A percentile compares a stretch with the other conserved stretches of the same genome.
Evolutionary conservation across 2,329 filamentous ascomycete genomes (phyloP).

Genomic region (Fusarium compactum): DNA sequence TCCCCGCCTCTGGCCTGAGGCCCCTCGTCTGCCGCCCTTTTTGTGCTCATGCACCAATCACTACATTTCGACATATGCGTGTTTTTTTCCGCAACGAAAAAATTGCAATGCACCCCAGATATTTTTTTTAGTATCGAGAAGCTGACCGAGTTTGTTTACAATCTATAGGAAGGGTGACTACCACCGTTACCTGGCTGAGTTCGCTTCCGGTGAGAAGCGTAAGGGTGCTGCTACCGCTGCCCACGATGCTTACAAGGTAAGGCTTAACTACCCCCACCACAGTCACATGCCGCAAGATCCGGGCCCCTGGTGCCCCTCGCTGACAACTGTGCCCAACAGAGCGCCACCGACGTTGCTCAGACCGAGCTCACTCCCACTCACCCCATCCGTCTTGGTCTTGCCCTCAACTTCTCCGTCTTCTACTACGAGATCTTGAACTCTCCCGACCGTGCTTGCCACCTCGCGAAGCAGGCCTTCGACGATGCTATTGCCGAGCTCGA

Average conservation of each 20-base stretch:
- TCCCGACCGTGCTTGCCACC: constrained; percentile 96
- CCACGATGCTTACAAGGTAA: constrained; percentile 97
- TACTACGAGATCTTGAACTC: constrained; percentile 99
- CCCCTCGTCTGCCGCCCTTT: constrained; percentile 35
- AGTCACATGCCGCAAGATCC: constrained; percentile 47
- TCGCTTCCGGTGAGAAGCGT: constrained; percentile 91
- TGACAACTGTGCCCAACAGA: constrained; percentile 90
- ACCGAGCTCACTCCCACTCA: constrained; percentile 97
- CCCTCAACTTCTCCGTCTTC: constrained; percentile 99
- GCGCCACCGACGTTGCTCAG: constrained; percentile 98
- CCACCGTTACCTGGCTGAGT: constrained; percentile 95
- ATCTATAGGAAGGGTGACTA: constrained; percentile 88
- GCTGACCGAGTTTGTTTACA: constrained; percentile 26
- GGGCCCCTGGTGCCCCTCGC: constrained; percentile 65
- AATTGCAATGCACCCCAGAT: constrained; percentile 3
- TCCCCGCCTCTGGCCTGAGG: constrained; percentile 34
- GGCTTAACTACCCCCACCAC: constrained; percentile 44
- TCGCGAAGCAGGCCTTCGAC: constrained; percentile 99
- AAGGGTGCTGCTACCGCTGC: constrained; percentile 87
- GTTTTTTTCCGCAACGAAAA: constrained; percentile 3
- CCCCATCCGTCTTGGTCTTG: constrained; percentile 96
- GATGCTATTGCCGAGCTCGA: constrained; percentile 98
- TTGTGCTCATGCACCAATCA: constrained; percentile 30
- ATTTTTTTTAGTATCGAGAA: constrained; percentile 9
- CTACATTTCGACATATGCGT: constrained; percentile 15